Evolutionary conservation across 78 protist species (phyloP).

Genomic region (Tieghemostelium lacteum): DNA sequence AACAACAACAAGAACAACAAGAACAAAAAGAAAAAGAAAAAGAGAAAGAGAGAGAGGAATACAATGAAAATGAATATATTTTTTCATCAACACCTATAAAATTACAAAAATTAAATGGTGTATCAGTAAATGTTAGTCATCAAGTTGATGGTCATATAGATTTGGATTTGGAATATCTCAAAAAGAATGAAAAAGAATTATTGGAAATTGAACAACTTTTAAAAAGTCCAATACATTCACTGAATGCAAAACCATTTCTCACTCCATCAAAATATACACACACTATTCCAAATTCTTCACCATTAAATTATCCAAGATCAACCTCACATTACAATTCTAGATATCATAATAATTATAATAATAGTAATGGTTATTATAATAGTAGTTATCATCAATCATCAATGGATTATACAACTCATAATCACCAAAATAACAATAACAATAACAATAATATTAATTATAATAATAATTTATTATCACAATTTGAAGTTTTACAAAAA

Average conservation of each 20-base stretch:
- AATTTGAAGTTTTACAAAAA: conserved; percentile 14
- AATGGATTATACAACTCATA: neutral
- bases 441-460: neutral
- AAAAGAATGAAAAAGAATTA: conserved; percentile 17
- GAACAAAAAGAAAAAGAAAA: conserved; percentile 6
- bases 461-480: conserved; percentile 9
- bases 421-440: neutral
- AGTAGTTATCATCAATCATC: neutral
- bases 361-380: too few relatives aligned
- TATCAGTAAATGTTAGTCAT: too few relatives aligned
- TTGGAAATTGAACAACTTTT: conserved; percentile 18
- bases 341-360: neutral
- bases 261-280: neutral
- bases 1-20: neutral
- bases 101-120: neutral
- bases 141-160: neutral
- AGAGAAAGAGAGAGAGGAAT: neutral
- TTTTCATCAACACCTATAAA: neutral
- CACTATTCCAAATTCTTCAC: neutral
- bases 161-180: neutral
- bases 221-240: neutral
- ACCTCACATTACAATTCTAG: neutral
- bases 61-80: neutral
- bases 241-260: neutral
- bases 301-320: neutral